Percentiles rank a stretch among this genome's conserved stretches.
phyloP scores from a whole-genome alignment of 371 early-diverging fungal genomes.

The Dinochytrium kinnereticum region DNA sequence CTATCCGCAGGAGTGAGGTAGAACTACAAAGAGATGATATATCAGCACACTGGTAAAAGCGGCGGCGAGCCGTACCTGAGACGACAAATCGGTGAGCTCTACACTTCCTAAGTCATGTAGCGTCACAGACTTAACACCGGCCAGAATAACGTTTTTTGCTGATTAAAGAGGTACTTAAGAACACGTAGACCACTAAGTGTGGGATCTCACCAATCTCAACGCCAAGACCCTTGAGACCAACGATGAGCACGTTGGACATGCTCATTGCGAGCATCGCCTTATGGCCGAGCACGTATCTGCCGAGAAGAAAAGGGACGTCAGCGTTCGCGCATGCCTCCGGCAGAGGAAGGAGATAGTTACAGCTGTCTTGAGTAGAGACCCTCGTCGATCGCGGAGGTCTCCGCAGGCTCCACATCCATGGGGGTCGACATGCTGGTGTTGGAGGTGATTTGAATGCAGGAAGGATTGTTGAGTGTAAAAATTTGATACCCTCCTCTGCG shows the following conservation, averaged over 20 bases:
- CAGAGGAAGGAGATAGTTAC: slow-evolving; percentile 63
- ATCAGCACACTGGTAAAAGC: slow-evolving; percentile 1
- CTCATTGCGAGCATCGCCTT: slow-evolving; percentile 99
- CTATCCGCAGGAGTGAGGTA: slow-evolving; percentile 90
- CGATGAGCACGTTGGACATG: slow-evolving; percentile 92
- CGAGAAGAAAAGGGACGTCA: not conserved
- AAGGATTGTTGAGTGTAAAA: not conserved
- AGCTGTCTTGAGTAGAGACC: slow-evolving; percentile 96
- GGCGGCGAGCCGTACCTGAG: slow-evolving; percentile 69
- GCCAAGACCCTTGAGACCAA: slow-evolving; percentile 97
- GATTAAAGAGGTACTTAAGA: not conserved
- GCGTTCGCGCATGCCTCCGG: no score
- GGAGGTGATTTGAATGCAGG: no score
- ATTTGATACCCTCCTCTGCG: not conserved
- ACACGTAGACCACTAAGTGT: not conserved
- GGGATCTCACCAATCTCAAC: slow-evolving; percentile 89
- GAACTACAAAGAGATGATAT: slow-evolving; percentile 71
- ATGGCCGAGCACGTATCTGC: slow-evolving; percentile 98
- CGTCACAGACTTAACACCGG: slow-evolving; percentile 96
- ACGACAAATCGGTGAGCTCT: slow-evolving; percentile 85
- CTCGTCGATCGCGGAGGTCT: slow-evolving; percentile 80
- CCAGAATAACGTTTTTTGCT: slow-evolving; percentile 99
- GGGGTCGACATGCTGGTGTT: slow-evolving; percentile 27
- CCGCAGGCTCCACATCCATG: slow-evolving; percentile 32
- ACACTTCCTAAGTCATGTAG: slow-evolving; percentile 87